Percentiles rank a stretch among this genome's conserved stretches.
phyloP scores from a whole-genome alignment of 345 rosid genomes.

The Salix suchowensis region DNA sequence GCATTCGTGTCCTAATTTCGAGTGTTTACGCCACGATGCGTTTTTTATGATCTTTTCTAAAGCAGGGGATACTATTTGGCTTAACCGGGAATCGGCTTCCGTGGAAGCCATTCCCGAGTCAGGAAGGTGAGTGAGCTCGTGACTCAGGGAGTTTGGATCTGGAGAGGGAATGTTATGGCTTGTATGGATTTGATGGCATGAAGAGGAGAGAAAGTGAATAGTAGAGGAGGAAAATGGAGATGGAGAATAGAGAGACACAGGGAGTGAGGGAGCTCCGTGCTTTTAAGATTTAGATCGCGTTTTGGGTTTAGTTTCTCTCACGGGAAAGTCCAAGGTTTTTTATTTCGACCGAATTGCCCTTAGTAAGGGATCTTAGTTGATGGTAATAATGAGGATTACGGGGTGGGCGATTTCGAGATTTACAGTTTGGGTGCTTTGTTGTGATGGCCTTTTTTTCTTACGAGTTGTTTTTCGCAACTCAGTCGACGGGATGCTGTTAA shows the following conservation, averaged over 20 bases:
- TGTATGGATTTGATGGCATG: constrained; percentile 7
- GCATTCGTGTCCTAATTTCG: constrained; percentile 90
- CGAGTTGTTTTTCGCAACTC: no score
- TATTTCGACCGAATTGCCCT: constrained; percentile 30
- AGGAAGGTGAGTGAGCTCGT: constrained; percentile 23
- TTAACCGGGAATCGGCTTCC: constrained; percentile 98
- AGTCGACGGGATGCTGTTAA: no score
- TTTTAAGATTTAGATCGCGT: constrained; percentile 45
- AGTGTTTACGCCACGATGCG: constrained; percentile 98
- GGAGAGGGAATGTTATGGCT: constrained; percentile 9
- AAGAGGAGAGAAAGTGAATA: background rate
- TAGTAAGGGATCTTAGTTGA: background rate
- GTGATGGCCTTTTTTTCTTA: background rate
- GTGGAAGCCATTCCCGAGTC: constrained; percentile 97
- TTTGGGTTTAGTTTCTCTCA: constrained; percentile 7
- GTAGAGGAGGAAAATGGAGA: background rate
- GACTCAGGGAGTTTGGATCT: constrained; percentile 39
- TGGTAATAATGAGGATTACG: background rate
- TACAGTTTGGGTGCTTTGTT: background rate
- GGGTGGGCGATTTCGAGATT: background rate
- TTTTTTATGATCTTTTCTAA: constrained; percentile 83
- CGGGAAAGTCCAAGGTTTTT: constrained; percentile 21
- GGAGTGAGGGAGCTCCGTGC: background rate
- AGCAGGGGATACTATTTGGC: constrained; percentile 66
- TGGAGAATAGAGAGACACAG: background rate